Evolutionary conservation across 352 stramenopile genomes (phyloP).

Genomic region (Pythium dissimile): DNA sequence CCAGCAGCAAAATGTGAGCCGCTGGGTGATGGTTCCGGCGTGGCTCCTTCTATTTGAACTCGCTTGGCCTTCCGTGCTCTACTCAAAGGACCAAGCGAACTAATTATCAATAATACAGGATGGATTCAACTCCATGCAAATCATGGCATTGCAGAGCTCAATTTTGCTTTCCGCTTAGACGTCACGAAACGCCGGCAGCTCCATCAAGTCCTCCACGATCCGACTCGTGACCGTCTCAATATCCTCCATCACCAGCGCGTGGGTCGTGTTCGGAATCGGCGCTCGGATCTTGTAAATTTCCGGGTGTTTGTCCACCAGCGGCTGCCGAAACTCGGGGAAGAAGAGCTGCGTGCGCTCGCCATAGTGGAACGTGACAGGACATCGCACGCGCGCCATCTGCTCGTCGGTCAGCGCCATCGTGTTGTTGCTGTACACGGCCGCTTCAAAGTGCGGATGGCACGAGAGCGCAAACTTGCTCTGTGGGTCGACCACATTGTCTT

Average conservation of each 20-base stretch:
- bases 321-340: conserved; percentile 19
- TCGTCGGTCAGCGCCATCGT: conserved; percentile 18
- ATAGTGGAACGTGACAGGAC: conserved; percentile 29
- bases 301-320: conserved; percentile 26
- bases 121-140: too few relatives aligned
- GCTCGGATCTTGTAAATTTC: conserved; percentile 37
- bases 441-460: conserved; percentile 33
- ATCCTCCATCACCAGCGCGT: conserved; percentile 49
- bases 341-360: conserved; percentile 44
- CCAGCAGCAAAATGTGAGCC: too few relatives aligned
- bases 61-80: too few relatives aligned
- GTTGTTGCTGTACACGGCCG: conserved; percentile 28
- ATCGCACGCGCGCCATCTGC: conserved; percentile 28
- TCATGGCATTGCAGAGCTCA: too few relatives aligned
- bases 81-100: too few relatives aligned
- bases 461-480: conserved; percentile 4
- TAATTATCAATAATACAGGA: too few relatives aligned
- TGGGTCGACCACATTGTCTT: conserved; percentile 1
- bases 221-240: conserved; percentile 26
- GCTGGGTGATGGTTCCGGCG: too few relatives aligned
- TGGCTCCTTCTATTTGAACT: too few relatives aligned
- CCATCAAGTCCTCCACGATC: conserved; percentile 21
- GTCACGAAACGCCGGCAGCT: background rate
- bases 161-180: too few relatives aligned
- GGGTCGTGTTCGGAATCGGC: conserved; percentile 29